Conservation (phyloP, 805 yeast genomes). For the Saitoella complicata region DNA sequence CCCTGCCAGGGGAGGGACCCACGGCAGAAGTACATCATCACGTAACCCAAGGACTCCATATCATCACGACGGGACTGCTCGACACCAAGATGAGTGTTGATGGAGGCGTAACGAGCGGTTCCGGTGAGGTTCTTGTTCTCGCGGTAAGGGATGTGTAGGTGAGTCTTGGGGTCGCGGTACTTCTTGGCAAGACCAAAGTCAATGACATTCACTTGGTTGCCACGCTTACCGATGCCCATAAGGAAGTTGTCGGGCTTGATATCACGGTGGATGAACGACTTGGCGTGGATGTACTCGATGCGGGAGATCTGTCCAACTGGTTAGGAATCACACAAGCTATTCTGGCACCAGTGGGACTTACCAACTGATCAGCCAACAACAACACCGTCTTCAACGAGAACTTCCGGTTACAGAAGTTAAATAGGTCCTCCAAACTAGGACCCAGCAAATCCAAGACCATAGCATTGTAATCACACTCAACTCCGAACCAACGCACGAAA, state of each 20-base stretch:
- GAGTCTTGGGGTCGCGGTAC: constrained; percentile 85
- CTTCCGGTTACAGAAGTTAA: constrained; percentile 88
- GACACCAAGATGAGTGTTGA: constrained; percentile 90
- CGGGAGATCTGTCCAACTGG: constrained; percentile 39
- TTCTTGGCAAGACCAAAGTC: constrained; percentile 91
- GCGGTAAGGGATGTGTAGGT: constrained; percentile 86
- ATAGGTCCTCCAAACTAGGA: constrained; percentile 85
- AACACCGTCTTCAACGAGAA: constrained; percentile 87
- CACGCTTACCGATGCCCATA: constrained; percentile 84
- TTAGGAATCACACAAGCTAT: no score
- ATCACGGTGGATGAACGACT: constrained; percentile 76
- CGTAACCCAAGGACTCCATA: constrained; percentile 86
- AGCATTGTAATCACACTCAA: constrained; percentile 91
- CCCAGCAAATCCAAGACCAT: constrained; percentile 93
- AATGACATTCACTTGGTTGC: constrained; percentile 86
- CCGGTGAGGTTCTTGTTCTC: constrained; percentile 95
- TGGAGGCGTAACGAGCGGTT: constrained; percentile 90
- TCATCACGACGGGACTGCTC: constrained; percentile 96
- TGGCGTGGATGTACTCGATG: constrained; percentile 86
- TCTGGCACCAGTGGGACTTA: no score
- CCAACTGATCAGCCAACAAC: constrained; percentile 81
- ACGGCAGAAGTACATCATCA: constrained; percentile 80
- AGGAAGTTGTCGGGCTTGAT: constrained; percentile 72
- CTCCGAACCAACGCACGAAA: constrained; percentile 91
- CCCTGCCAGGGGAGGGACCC: constrained; percentile 99